Evolutionary conservation across 805 yeast genomes (phyloP).

Genomic region (Candida broadrunensis): DNA sequence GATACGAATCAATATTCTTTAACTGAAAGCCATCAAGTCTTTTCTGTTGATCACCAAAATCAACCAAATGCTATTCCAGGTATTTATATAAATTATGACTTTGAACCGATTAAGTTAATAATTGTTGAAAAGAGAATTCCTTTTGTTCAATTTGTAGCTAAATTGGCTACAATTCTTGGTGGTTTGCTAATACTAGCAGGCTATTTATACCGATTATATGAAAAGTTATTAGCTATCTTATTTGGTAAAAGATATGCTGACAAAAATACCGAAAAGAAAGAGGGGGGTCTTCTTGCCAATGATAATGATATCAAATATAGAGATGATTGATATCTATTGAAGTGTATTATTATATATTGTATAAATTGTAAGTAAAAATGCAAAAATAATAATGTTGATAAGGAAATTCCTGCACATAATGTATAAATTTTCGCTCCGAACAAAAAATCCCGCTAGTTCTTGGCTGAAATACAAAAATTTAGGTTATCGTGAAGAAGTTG

Average conservation of each 20-base stretch:
- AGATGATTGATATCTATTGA: too few relatives aligned
- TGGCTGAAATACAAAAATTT: too few relatives aligned
- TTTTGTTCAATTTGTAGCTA: conserved; percentile 72
- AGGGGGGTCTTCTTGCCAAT: conserved; percentile 29
- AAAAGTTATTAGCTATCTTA: conserved; percentile 45
- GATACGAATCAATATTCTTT: conserved; percentile 87
- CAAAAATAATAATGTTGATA: too few relatives aligned
- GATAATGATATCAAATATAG: not conserved
- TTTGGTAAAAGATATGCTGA: conserved; percentile 58
- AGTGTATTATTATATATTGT: too few relatives aligned
- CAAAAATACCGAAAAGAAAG: conserved; percentile 45
- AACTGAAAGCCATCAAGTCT: conserved; percentile 44
- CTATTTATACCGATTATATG: conserved; percentile 60
- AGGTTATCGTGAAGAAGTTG: too few relatives aligned
- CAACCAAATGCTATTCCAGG: conserved; percentile 58
- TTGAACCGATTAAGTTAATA: conserved; percentile 78
- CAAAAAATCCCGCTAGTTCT: too few relatives aligned
- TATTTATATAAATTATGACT: conserved; percentile 76
- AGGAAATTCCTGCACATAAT: too few relatives aligned
- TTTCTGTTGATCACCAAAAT: conserved; percentile 3
- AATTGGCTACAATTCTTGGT: conserved; percentile 78
- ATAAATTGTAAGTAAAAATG: too few relatives aligned
- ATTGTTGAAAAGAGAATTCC: conserved; percentile 71
- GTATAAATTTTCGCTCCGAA: too few relatives aligned
- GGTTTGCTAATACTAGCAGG: conserved; percentile 72